Conservation (phyloP, 108 stramenopile species). For the Thalassiosira profunda region DNA sequence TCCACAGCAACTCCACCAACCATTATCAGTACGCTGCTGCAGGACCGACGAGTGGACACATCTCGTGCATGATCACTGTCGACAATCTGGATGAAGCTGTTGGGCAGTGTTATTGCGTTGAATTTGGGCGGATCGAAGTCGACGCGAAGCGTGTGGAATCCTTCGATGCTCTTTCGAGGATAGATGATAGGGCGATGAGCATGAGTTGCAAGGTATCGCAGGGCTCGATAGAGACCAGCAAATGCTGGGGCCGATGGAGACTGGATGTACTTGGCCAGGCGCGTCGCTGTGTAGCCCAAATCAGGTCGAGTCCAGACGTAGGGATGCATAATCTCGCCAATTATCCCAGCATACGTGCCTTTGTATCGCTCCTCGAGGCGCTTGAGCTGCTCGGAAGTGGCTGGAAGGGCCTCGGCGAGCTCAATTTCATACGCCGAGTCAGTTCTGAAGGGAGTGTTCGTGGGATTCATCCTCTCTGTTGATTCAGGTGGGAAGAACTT, state of each 20-base stretch:
- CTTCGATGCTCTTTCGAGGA: not conserved
- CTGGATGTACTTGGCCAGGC: not conserved
- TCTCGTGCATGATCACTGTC: not conserved
- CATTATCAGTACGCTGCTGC: not conserved
- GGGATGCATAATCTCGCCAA: conserved; percentile 8
- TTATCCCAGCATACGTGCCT: not conserved
- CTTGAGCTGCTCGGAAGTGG: not conserved
- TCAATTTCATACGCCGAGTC: conserved; percentile 6
- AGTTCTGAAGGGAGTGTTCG: conserved; percentile 18
- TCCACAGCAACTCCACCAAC: not conserved
- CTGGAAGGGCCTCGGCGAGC: not conserved
- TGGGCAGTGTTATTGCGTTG: not conserved
- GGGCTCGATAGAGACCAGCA: not conserved
- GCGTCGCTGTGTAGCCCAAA: not conserved
- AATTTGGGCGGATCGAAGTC: not conserved
- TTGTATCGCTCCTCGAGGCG: not conserved
- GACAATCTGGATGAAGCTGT: not conserved
- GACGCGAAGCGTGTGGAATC: no score
- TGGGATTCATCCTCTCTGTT: not conserved
- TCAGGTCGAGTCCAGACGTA: not conserved
- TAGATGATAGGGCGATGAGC: conserved; percentile 2
- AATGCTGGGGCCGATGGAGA: not conserved
- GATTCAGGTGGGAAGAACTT: not conserved
- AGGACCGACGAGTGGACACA: not conserved
- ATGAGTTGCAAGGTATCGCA: not conserved